These are phyloP conservation scores for Fusarium xyrophilum DNA, from an alignment of 2,329 filamentous ascomycete species.

Conservation along the genomic window DNA sequence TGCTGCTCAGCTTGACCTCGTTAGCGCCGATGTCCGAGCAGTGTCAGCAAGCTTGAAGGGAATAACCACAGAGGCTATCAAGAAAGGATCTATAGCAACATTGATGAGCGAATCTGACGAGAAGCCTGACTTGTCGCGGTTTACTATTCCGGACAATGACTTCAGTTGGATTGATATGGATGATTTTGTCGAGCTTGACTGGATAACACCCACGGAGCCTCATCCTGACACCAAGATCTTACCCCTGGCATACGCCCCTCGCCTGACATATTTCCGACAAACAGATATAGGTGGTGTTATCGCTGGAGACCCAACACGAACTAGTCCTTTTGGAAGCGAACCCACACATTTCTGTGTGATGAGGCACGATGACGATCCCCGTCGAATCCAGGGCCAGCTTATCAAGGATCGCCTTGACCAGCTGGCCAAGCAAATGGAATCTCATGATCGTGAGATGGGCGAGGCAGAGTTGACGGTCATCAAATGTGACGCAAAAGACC, in stretches of 20 bases:
- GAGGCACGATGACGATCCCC: slow-evolving; percentile 87
- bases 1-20: slow-evolving; percentile 88
- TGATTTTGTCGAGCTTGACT: slow-evolving; percentile 97
- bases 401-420: slow-evolving; percentile 82
- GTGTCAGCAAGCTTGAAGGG: slow-evolving; percentile 89
- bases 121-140: slow-evolving; percentile 79
- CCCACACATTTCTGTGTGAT: slow-evolving; percentile 95
- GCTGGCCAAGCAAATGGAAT: slow-evolving; percentile 77
- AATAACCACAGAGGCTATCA: slow-evolving; percentile 77
- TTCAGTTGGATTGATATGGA: slow-evolving; percentile 99
- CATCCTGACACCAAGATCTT: slow-evolving; percentile 95
- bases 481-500: slow-evolving; percentile 58
- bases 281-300: slow-evolving; percentile 88
- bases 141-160: slow-evolving; percentile 95
- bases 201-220: slow-evolving; percentile 87
- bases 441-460: slow-evolving; percentile 74
- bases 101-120: slow-evolving; percentile 62
- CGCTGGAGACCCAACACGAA: slow-evolving; percentile 79
- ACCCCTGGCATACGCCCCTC: slow-evolving; percentile 89
- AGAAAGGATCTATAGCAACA: slow-evolving; percentile 61
- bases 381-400: slow-evolving; percentile 84
- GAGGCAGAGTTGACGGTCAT: slow-evolving; percentile 75
- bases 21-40: slow-evolving; percentile 89
- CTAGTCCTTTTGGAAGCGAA: slow-evolving; percentile 90
- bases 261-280: slow-evolving; percentile 96